These are phyloP conservation scores for Hypoxylon intermedium DNA, from an alignment of 495 filamentous ascomycete genomes.

Conservation along the genomic window DNA sequence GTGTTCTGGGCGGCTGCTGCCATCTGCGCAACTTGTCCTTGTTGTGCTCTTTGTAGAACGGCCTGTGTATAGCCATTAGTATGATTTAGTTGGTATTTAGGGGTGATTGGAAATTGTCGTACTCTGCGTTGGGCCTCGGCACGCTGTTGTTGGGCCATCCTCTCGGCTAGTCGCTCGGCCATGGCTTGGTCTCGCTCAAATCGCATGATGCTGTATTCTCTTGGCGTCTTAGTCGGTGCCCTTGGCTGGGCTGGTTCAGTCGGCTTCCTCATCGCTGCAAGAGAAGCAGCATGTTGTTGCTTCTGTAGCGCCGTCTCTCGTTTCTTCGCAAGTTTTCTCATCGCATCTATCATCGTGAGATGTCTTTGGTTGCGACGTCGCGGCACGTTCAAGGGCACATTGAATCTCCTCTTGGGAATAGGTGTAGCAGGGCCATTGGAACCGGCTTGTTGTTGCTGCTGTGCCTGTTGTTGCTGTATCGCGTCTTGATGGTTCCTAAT, in stretches of 20 bases:
- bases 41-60: slow-evolving; percentile 47
- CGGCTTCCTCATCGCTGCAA: slow-evolving; percentile 74
- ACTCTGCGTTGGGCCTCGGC: slow-evolving; percentile 64
- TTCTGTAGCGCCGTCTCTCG: slow-evolving; percentile 84
- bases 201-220: slow-evolving; percentile 87
- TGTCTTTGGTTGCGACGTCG: slow-evolving; percentile 83
- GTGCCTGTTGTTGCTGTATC: slow-evolving; percentile 50
- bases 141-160: slow-evolving; percentile 72
- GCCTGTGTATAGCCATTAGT: slow-evolving; percentile 40
- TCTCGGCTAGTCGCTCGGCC: slow-evolving; percentile 77
- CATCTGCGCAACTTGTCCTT: slow-evolving; percentile 51
- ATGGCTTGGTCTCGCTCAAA: slow-evolving; percentile 82
- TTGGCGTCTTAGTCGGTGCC: slow-evolving; percentile 68
- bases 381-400: slow-evolving; percentile 80
- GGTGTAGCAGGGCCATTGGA: slow-evolving; percentile 65
- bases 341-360: slow-evolving; percentile 86
- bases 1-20: slow-evolving; percentile 46
- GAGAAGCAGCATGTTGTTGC: slow-evolving; percentile 76
- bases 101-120: slow-evolving; percentile 34
- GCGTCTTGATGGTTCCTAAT: slow-evolving; percentile 63
- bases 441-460: slow-evolving; percentile 61
- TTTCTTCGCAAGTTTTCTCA: slow-evolving; percentile 95
- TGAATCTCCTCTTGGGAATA: slow-evolving; percentile 64
- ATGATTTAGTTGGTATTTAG: slow-evolving; percentile 24
- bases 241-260: slow-evolving; percentile 70